Conservation (phyloP, 2,329 filamentous ascomycete genomes). For the Onygenales sp. region DNA sequence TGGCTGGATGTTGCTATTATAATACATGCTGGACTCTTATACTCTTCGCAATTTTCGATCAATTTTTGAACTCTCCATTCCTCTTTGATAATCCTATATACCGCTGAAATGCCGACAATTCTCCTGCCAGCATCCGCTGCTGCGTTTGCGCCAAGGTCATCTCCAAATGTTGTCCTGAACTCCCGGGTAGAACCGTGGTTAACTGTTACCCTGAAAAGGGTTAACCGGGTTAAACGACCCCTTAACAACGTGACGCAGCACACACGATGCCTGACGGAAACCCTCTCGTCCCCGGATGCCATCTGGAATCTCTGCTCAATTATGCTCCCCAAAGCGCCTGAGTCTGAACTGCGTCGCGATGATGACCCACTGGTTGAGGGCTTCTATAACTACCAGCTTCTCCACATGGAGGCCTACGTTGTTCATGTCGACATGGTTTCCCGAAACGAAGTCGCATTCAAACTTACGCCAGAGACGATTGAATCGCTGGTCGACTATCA, state of each 20-base stretch:
- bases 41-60: conserved; percentile 9
- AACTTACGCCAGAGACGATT: conserved; percentile 91
- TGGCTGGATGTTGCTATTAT: conserved; percentile 33
- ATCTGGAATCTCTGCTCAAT: conserved; percentile 92
- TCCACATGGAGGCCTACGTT: conserved; percentile 93
- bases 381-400: conserved; percentile 82
- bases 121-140: conserved; percentile 90
- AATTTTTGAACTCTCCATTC: conserved; percentile 10
- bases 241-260: conserved; percentile 96
- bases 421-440: conserved; percentile 99
- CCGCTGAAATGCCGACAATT: conserved; percentile 72
- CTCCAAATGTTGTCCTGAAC: conserved; percentile 87
- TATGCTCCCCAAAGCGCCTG: conserved; percentile 84
- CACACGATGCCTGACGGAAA: conserved; percentile 90
- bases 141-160: conserved; percentile 87
- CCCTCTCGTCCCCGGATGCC: conserved; percentile 75
- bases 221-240: conserved; percentile 92
- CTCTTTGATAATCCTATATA: conserved; percentile 45
- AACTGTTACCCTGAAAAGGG: conserved; percentile 90
- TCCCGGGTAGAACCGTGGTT: conserved; percentile 93
- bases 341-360: conserved; percentile 74
- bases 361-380: conserved; percentile 75
- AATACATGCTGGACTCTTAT: conserved; percentile 20
- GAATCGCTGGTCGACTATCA: conserved; percentile 90
- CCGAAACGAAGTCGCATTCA: conserved; percentile 95